Conservation (phyloP, 2,329 filamentous ascomycete species). For the Fusarium sp. region DNA sequence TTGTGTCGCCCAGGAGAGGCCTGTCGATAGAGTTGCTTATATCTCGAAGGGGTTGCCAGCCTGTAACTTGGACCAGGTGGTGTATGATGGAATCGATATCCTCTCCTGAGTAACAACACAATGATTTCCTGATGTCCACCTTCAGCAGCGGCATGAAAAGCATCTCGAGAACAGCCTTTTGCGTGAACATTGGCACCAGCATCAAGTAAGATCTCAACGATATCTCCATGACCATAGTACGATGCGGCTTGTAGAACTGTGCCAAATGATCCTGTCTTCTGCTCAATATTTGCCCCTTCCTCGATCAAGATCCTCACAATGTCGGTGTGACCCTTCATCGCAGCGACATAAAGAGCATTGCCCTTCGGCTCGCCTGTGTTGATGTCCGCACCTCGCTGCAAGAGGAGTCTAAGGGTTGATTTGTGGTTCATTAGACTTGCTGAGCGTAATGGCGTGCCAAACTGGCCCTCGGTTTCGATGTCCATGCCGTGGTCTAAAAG, state of each 20-base stretch:
- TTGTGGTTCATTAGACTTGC: conserved; percentile 19
- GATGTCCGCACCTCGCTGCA: conserved; percentile 6
- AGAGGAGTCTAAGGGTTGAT: background rate
- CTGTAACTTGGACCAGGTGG: background rate
- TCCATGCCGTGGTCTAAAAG: conserved; percentile 7
- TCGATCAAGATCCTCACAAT: conserved; percentile 11
- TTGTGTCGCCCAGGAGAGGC: background rate
- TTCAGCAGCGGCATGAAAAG: conserved; percentile 18
- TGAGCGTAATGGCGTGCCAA: conserved; percentile 15
- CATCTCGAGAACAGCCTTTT: conserved; percentile 1
- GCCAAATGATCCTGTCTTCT: background rate
- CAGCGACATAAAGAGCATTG: conserved; percentile 13
- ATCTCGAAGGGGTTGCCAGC: background rate
- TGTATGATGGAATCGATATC: background rate
- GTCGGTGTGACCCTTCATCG: background rate
- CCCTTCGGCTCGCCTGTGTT: conserved; percentile 4
- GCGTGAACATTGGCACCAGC: background rate
- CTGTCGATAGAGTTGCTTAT: background rate
- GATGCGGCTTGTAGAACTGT: conserved; percentile 20
- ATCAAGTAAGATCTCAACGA: conserved; percentile 7
- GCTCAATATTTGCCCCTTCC: conserved; percentile 2
- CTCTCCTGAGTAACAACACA: conserved; percentile 4
- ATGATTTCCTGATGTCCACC: conserved; percentile 24
- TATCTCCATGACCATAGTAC: conserved; percentile 4
- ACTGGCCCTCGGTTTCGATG: conserved; percentile 22